phyloP scores from a whole-genome alignment of 257 asterid species.

The Nicotiana tabacum region DNA sequence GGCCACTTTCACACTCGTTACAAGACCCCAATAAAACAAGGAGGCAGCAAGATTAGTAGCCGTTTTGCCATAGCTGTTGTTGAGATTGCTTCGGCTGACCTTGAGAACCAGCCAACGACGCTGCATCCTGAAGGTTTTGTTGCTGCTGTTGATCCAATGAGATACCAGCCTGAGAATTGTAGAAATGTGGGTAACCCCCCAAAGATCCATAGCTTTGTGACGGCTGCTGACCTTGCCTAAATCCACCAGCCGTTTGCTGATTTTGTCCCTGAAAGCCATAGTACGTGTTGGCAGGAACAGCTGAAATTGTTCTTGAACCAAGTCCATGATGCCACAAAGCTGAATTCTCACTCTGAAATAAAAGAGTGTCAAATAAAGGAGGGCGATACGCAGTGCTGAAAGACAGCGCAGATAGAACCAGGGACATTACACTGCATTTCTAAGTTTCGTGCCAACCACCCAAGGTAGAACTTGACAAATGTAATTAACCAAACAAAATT shows the following conservation, averaged over 20 bases:
- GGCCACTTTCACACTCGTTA: conserved; percentile 51
- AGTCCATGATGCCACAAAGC: conserved; percentile 76
- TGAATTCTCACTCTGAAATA: conserved; percentile 57
- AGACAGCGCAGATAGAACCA: not conserved
- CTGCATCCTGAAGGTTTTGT: conserved; percentile 60
- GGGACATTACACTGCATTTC: not conserved
- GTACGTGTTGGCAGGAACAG: conserved; percentile 57
- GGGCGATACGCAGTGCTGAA: not conserved
- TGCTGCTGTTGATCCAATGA: conserved; percentile 62
- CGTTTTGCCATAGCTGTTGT: conserved; percentile 63
- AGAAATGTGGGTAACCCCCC: conserved; percentile 58
- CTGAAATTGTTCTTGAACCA: conserved; percentile 64
- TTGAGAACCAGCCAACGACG: conserved; percentile 46
- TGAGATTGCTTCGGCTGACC: conserved; percentile 80
- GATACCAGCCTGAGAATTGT: conserved; percentile 63
- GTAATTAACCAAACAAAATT: not conserved
- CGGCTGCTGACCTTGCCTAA: conserved; percentile 60
- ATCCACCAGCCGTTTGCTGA: conserved; percentile 54
- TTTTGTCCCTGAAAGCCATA: conserved; percentile 55
- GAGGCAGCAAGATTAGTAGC: conserved; percentile 50
- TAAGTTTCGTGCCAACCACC: not conserved
- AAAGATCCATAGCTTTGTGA: conserved; percentile 58
- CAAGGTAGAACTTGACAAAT: not conserved
- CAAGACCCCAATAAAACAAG: conserved; percentile 38
- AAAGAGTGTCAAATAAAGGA: not conserved